Conservation (phyloP, 345 rosid species). For the Sisymbrium altissimum region DNA sequence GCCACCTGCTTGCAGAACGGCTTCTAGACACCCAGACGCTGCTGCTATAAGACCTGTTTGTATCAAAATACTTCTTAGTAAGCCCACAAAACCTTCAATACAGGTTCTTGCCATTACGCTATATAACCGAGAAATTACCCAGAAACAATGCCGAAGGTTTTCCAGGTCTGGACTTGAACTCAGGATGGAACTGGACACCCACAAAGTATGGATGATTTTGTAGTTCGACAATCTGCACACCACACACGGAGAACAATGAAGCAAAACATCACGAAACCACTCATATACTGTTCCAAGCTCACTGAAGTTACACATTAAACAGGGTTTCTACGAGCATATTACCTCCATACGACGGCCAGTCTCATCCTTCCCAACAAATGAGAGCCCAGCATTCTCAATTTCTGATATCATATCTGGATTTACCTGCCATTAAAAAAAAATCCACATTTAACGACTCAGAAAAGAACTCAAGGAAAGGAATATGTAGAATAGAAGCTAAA, state of each 20-base stretch:
- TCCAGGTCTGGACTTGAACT: slow-evolving; percentile 93
- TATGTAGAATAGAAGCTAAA: neutral
- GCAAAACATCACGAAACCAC: neutral
- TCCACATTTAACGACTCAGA: neutral
- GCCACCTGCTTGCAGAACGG: slow-evolving; percentile 36
- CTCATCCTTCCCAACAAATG: slow-evolving; percentile 78
- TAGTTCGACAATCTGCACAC: slow-evolving; percentile 56
- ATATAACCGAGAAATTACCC: slow-evolving; percentile 38
- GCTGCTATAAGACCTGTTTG: slow-evolving; percentile 70
- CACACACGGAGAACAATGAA: slow-evolving; percentile 4
- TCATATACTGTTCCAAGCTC: neutral
- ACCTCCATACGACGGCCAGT: slow-evolving; percentile 79
- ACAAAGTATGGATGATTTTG: slow-evolving; percentile 61
- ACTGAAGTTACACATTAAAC: neutral
- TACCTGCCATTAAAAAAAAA: slow-evolving; percentile 41
- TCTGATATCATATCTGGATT: slow-evolving; percentile 64
- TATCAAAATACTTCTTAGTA: neutral
- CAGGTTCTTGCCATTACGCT: neutral
- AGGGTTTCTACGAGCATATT: slow-evolving; percentile 1
- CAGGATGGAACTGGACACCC: slow-evolving; percentile 94
- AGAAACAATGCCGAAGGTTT: slow-evolving; percentile 84
- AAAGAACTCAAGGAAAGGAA: neutral
- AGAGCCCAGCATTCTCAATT: slow-evolving; percentile 68
- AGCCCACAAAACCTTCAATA: slow-evolving; percentile 10
- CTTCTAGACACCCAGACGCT: slow-evolving; percentile 58